A percentile compares a stretch with the other conserved stretches of the same genome.
Evolutionary conservation across 768 basidiomycete species (phyloP).

Genomic region (Collybia sordida): DNA sequence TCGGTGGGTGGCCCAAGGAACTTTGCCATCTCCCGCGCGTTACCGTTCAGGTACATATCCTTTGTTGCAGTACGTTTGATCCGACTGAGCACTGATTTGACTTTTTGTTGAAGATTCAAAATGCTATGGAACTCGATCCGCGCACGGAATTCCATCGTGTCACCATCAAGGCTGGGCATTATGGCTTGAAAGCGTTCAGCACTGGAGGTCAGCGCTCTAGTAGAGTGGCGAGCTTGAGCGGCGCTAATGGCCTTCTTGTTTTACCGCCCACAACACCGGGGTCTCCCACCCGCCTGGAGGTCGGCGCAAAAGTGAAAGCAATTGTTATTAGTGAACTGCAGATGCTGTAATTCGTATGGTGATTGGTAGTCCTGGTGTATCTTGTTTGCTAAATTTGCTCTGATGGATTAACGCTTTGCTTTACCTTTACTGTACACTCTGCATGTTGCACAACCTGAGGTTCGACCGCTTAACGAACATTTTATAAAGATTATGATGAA

Average conservation of each 20-base stretch:
- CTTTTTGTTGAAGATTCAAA: constrained; percentile 43
- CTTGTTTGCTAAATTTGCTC: too few relatives aligned
- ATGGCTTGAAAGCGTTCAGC: constrained; percentile 64
- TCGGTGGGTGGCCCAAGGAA: constrained; percentile 65
- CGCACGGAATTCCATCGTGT: constrained; percentile 86
- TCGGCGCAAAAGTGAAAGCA: constrained; percentile 57
- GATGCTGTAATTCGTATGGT: constrained; percentile 4
- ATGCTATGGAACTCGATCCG: constrained; percentile 65
- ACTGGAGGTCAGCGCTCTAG: constrained; percentile 90
- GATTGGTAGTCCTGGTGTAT: neutral
- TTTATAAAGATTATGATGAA: too few relatives aligned
- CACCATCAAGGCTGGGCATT: constrained; percentile 43
- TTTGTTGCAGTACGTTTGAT: neutral
- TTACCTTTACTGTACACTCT: too few relatives aligned
- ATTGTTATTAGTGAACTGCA: constrained; percentile 70
- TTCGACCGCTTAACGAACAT: too few relatives aligned
- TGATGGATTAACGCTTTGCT: too few relatives aligned
- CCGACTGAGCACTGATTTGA: neutral
- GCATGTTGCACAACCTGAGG: too few relatives aligned
- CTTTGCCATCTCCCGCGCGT: constrained; percentile 61
- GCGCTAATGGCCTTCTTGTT: constrained; percentile 77
- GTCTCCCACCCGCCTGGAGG: constrained; percentile 38
- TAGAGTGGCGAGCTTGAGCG: constrained; percentile 74
- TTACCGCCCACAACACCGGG: constrained; percentile 48
- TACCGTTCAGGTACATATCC: constrained; percentile 54